Conservation (phyloP, 208 protist genomes). For the Acanthamoeba sp. region DNA sequence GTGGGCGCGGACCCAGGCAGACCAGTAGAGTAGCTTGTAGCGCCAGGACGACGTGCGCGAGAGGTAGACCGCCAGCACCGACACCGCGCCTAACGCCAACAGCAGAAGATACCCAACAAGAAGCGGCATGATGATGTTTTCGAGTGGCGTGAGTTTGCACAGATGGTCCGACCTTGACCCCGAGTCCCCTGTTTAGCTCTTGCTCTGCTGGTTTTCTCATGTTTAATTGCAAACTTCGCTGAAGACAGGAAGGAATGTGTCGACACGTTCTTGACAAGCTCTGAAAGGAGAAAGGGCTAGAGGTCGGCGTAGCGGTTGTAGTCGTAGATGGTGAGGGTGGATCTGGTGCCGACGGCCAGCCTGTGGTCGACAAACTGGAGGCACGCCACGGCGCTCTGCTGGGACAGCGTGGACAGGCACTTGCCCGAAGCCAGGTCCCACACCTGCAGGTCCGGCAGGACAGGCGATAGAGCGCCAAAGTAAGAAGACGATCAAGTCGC, state of each 20-base stretch:
- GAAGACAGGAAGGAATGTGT: no score
- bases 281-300: background rate
- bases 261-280: no score
- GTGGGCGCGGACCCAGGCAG: background rate
- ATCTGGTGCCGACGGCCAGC: constrained; percentile 44
- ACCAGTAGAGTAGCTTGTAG: background rate
- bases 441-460: background rate
- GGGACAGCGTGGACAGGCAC: constrained; percentile 32
- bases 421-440: constrained; percentile 9
- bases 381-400: constrained; percentile 45
- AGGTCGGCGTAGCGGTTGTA: constrained; percentile 39
- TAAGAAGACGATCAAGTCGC: background rate
- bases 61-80: background rate
- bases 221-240: no score
- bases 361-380: constrained; percentile 46
- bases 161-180: background rate
- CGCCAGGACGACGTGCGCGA: background rate
- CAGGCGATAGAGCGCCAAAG: no score
- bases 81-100: background rate
- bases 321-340: constrained; percentile 51
- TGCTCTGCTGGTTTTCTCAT: no score
- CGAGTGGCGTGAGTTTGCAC: no score
- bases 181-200: no score
- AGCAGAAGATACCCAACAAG: background rate
- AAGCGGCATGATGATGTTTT: background rate